Evolutionary conservation across 192 early-diverging fungal genomes (phyloP).

Genomic region (Coemansia sp.): DNA sequence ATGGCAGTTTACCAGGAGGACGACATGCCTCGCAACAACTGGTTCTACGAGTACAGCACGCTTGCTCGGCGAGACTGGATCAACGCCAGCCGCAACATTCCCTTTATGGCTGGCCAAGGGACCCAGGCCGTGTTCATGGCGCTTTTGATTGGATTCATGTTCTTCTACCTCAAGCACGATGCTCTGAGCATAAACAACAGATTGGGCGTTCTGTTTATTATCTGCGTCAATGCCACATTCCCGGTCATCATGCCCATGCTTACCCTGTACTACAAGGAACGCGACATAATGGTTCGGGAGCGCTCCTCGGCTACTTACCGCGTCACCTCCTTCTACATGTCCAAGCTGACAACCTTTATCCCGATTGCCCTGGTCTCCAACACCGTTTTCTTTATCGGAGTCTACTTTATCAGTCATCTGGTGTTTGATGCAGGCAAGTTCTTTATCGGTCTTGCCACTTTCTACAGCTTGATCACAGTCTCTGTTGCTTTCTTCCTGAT

Average conservation of each 20-base stretch:
- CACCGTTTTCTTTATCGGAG: constrained; percentile 44
- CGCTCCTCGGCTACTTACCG: constrained; percentile 68
- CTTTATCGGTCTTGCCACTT: constrained; percentile 45
- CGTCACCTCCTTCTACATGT: constrained; percentile 61
- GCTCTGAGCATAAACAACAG: constrained; percentile 53
- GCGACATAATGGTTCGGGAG: constrained; percentile 64
- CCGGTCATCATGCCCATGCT: constrained; percentile 61
- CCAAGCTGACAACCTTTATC: constrained; percentile 61
- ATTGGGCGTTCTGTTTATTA: constrained; percentile 51
- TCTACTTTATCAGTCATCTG: constrained; percentile 54
- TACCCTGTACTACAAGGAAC: constrained; percentile 49
- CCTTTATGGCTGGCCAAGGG: constrained; percentile 37
- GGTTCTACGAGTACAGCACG: constrained; percentile 57
- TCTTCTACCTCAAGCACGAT: constrained; percentile 52
- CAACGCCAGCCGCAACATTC: constrained; percentile 46
- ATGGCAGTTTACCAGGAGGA: constrained; percentile 9
- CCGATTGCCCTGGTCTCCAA: constrained; percentile 39
- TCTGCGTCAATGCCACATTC: constrained; percentile 60
- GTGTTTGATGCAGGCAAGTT: constrained; percentile 49
- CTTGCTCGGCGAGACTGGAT: constrained; percentile 57
- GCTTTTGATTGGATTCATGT: constrained; percentile 64
- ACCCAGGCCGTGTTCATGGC: constrained; percentile 47
- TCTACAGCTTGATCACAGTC: constrained; percentile 39
- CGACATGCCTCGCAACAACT: constrained; percentile 52
- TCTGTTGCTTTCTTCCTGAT: constrained; percentile 41